Evolutionary conservation across 306 rosid genomes (phyloP), one percentile per base, ranked within the genome.

Genomic region (Prosopis cineraria): DNA sequence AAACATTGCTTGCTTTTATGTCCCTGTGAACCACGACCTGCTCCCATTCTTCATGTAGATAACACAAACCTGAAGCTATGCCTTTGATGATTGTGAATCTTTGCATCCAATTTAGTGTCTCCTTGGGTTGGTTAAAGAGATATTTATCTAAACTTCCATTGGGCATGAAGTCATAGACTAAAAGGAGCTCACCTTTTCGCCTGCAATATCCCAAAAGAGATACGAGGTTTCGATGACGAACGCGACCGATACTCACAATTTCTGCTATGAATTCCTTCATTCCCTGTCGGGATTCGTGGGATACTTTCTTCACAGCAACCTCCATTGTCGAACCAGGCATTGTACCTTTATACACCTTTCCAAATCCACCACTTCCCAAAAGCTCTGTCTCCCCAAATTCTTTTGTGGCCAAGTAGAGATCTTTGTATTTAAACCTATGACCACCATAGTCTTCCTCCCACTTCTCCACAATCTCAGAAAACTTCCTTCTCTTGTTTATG

Each of bases 11-110:
- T 13, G 95, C 93, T 63, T 92, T 90, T n/a, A 92, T 85, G 48
- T 92, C 95, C 77, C 97, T 90, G 43, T 90, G 97, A 10, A 92
- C 44, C 60, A 92, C 97, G 3, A 88, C 90, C 39, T 90, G 84
- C 41, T 92, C 97, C 82, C 91, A 92, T 36, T 80, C 95, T 78
- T 89, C 93, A 48, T 91, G 93, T 3, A 91, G 81, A 80, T 87
- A 91, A 1, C 85, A 68, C 48, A 91, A 13, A 29, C 86, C 92
- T 0, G 84, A 86, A 29, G 92, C 91, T 2, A 87, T 78, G 3
- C 87, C 93, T 74, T 73, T 83, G 19, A 80, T 80, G 56, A 86
- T 84, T 63, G 13, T 43, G 67, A 87, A 85, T 12, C 97, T 84
- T 47, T 91, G 97, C n/a, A 14, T 48, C 92, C 97, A 91, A 74